Conservation (phyloP, 1,284 basidiomycete genomes). For the Cutaneotrichosporon spelunceum region DNA sequence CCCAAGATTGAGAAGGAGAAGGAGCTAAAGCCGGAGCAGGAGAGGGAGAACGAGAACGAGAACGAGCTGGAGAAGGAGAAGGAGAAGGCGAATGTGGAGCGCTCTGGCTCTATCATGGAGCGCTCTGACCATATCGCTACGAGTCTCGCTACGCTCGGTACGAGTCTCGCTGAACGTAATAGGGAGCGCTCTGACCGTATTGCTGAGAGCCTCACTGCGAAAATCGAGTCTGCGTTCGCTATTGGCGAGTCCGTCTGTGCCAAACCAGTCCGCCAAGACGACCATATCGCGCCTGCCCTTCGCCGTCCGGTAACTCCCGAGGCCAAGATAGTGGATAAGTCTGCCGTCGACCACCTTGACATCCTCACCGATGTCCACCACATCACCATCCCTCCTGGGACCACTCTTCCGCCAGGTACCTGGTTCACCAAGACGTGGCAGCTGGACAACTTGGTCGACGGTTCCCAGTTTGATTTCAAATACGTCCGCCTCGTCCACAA, state of each 20-base stretch:
- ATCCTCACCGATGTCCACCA: conserved; percentile 48
- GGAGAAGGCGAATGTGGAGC: background rate
- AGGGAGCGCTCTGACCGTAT: too few species aligned
- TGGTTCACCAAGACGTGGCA: conserved; percentile 49
- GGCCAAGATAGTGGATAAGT: background rate
- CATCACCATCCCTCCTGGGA: conserved; percentile 40
- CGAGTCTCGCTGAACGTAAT: too few species aligned
- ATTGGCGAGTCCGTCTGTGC: background rate
- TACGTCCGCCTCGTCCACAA: conserved; percentile 35
- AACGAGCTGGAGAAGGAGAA: background rate
- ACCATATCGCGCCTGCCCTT: conserved; percentile 1
- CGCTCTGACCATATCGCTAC: conserved; percentile 11
- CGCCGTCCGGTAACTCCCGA: background rate
- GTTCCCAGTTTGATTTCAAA: conserved; percentile 39
- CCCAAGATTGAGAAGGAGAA: background rate
- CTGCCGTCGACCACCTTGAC: conserved; percentile 26
- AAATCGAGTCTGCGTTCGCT: background rate
- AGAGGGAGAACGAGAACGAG: background rate
- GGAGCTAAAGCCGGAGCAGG: too few species aligned
- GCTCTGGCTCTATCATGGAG: conserved; percentile 14
- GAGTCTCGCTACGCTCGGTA: too few species aligned
- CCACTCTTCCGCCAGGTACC: conserved; percentile 39
- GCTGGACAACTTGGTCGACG: conserved; percentile 42
- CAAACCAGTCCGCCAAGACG: conserved; percentile 13
- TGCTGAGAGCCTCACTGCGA: too few species aligned